These are phyloP conservation scores for Kodamaea sp. DNA, from an alignment of 1,139 yeast genomes.

Conservation along the genomic window DNA sequence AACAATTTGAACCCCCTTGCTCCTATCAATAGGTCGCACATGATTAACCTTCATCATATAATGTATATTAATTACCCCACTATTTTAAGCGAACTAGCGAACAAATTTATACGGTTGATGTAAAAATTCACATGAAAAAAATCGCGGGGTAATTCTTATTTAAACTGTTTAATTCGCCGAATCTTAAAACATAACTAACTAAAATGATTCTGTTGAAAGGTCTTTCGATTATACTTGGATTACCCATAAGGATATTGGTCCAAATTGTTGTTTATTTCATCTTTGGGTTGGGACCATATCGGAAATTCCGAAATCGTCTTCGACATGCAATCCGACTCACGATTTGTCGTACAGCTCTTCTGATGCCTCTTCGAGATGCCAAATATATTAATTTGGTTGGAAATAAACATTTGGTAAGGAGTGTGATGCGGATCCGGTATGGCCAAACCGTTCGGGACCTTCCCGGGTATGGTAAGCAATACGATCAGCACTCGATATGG, in stretches of 20 bases:
- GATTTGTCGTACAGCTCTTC: slow-evolving; percentile 8
- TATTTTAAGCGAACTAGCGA: no score
- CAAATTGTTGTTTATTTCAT: slow-evolving; percentile 7
- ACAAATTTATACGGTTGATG: no score
- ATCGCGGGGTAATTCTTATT: no score
- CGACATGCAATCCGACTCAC: slow-evolving; percentile 7
- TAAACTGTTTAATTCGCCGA: no score
- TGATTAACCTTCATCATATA: no score
- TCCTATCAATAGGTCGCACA: no score
- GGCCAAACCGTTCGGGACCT: slow-evolving; percentile 8
- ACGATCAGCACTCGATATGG: slow-evolving; percentile 37
- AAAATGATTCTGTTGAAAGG: slow-evolving; percentile 6
- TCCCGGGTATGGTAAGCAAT: slow-evolving; percentile 33
- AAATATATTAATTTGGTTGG: slow-evolving; percentile 7
- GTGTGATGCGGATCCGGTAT: slow-evolving; percentile 6
- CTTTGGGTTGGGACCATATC: slow-evolving; percentile 6
- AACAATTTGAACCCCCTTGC: no score
- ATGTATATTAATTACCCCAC: no score
- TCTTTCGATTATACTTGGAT: slow-evolving; percentile 4
- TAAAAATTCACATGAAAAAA: no score
- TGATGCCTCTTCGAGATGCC: slow-evolving; percentile 7
- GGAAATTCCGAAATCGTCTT: slow-evolving; percentile 7
- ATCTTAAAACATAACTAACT: no score
- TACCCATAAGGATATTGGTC: slow-evolving; percentile 6
- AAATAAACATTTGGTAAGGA: slow-evolving; percentile 7